phyloP scores from a whole-genome alignment of 768 basidiomycete species.

The Boletus vermiculosoides region DNA sequence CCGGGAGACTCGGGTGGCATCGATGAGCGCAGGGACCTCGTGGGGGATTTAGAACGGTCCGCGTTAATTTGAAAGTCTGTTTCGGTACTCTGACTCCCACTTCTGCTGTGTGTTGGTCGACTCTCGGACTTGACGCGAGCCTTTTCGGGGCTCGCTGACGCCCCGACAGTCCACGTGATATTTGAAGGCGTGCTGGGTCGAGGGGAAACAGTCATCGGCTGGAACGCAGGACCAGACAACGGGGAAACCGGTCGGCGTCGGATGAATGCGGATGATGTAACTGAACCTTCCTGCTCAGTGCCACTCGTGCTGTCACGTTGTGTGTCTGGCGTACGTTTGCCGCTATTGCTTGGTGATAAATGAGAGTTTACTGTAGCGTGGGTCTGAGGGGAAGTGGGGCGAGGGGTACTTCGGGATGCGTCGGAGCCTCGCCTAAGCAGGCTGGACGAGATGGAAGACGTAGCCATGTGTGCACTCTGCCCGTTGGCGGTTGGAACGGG shows the following conservation, averaged over 20 bases:
- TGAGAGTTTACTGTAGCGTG: slow-evolving; percentile 41
- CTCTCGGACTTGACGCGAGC: slow-evolving; percentile 31
- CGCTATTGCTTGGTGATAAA: slow-evolving; percentile 61
- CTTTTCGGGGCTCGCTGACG: slow-evolving; percentile 34
- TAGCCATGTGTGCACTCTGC: slow-evolving; percentile 34
- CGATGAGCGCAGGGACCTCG: slow-evolving; percentile 54
- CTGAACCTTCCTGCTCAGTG: slow-evolving; percentile 41
- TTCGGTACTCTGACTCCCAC: slow-evolving; percentile 55
- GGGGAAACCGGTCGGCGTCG: slow-evolving; percentile 74
- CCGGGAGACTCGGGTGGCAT: slow-evolving; percentile 60
- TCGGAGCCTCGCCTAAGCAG: slow-evolving; percentile 55
- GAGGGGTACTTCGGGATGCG: slow-evolving; percentile 49
- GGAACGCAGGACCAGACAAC: slow-evolving; percentile 57
- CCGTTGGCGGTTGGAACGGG: slow-evolving; percentile 44
- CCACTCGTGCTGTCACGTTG: slow-evolving; percentile 37
- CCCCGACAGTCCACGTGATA: slow-evolving; percentile 61
- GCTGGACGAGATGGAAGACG: slow-evolving; percentile 37
- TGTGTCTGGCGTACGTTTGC: slow-evolving; percentile 63
- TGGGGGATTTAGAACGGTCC: slow-evolving; percentile 42
- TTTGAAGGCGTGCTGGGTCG: slow-evolving; percentile 67
- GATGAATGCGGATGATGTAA: slow-evolving; percentile 51
- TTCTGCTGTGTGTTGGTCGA: slow-evolving; percentile 47
- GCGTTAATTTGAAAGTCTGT: slow-evolving; percentile 21
- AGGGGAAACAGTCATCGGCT: slow-evolving; percentile 55
- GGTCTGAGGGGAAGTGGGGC: slow-evolving; percentile 46